Evolutionary conservation across 2,329 filamentous ascomycete genomes (phyloP), one percentile per base, ranked within the genome.

Genomic region (Talaromyces sp.): DNA sequence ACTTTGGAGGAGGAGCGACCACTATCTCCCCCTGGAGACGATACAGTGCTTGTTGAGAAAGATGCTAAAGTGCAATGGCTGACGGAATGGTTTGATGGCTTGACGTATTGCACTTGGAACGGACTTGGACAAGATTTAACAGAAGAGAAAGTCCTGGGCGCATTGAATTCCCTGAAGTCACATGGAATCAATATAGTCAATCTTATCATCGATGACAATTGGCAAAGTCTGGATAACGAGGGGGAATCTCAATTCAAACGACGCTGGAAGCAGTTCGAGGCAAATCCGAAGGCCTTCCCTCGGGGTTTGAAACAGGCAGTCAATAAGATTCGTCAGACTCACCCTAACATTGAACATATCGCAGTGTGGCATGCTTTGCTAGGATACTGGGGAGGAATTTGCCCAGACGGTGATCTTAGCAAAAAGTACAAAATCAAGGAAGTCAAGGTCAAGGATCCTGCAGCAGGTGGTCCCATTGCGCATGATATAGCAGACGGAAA

Each of bases 91-190:
- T 92, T 92, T 67, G 94, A 97, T 70, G 91, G 91, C 0, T 77
- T 99, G 33, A 90, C 91, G 0, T 99, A 94, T 68, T 99, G 94
- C 70, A 99, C 94, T 0, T 99, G 94, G 94, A 99, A 97, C 67
- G 89, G 86, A 0, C 79, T 99, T 0, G 94, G 94, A 0, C 90
- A 95, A 64, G 77, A 86, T 40, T 78, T 99, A 30, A 94, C 87
- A 0, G 89, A 93, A 55, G 80, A 90, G 17, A 95, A 91, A 63
- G 83, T 99, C 13, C 77, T 91, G 11, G 72, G 85, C 36, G 91
- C 92, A 1, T 77, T 97, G 1, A 84, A 91, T 52, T 80, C 82
- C 1, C 76, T 99, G 10, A 82, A 86, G 4, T 77, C 85, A 27
- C 82, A 89, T 51, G 82, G 86, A 1, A 90, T 99, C 65, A 86